Conservation (phyloP, 768 basidiomycete genomes). For the Cystofilobasidium capitatum region DNA sequence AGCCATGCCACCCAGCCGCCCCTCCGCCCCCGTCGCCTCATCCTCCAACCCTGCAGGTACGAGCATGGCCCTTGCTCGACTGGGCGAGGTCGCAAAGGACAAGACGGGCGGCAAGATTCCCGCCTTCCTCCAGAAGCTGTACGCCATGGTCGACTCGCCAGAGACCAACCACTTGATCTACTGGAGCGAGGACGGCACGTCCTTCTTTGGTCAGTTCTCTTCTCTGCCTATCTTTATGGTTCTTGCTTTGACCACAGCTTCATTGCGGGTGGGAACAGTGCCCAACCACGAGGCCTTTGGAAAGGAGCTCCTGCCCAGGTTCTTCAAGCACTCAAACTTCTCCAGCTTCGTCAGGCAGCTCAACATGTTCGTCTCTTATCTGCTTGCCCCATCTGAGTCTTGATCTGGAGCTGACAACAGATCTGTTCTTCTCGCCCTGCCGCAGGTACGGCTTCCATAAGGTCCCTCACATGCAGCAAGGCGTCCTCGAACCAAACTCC, state of each 20-base stretch:
- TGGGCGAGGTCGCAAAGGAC: not conserved
- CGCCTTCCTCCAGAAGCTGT: conserved; percentile 23
- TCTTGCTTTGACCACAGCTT: not conserved
- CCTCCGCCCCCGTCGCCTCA: too few species aligned
- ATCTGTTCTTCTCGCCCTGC: not conserved
- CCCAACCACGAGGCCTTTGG: conserved; percentile 23
- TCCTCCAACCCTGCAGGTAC: too few species aligned
- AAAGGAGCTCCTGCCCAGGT: conserved; percentile 58
- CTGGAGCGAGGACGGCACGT: conserved; percentile 16
- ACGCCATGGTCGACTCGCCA: conserved; percentile 21
- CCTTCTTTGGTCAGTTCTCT: conserved; percentile 19
- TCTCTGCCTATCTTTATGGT: not conserved
- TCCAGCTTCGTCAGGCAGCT: conserved; percentile 82
- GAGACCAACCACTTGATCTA: conserved; percentile 12
- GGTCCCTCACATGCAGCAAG: conserved; percentile 91
- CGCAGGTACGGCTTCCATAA: conserved; percentile 72
- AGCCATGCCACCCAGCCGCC: too few species aligned
- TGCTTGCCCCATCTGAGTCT: not conserved
- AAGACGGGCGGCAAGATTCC: conserved; percentile 20
- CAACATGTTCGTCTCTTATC: conserved; percentile 53
- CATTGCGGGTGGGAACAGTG: not conserved
- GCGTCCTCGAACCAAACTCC: conserved; percentile 54
- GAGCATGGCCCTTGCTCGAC: too few species aligned
- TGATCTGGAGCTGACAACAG: not conserved
- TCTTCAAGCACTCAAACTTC: conserved; percentile 98